phyloP scores from a whole-genome alignment of 225 moss, liverwort and hornwort genomes.

The Straminergon stramineum region DNA sequence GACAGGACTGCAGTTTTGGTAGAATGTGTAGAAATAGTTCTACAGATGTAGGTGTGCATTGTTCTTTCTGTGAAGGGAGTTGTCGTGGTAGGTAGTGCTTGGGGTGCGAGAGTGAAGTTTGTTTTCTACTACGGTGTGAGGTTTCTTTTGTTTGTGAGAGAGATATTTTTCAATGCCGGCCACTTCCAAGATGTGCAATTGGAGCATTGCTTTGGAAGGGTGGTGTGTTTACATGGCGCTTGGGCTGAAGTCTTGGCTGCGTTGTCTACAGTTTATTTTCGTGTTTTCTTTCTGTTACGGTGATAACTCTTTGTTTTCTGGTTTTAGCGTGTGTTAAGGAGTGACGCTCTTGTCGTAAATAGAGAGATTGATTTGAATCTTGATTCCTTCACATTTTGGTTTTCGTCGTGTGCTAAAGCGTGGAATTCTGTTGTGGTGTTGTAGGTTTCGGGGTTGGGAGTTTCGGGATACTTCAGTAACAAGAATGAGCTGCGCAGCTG shows the following conservation, averaged over 20 bases:
- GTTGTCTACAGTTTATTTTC: background rate
- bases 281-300: background rate
- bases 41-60: background rate
- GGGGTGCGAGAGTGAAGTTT: background rate
- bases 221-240: background rate
- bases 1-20: background rate
- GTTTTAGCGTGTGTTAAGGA: background rate
- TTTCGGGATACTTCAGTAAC: conserved; percentile 31
- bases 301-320: background rate
- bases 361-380: background rate
- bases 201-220: background rate
- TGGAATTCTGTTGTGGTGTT: background rate
- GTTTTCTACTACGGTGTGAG: background rate
- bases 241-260: background rate
- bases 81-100: background rate
- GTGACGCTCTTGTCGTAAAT: background rate
- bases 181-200: background rate
- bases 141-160: background rate
- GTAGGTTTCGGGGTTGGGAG: conserved; percentile 25
- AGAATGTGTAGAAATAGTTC: background rate
- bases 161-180: background rate
- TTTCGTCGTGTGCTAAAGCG: background rate
- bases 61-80: background rate
- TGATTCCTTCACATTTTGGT: background rate
- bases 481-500: conserved; percentile 50